Base-by-base conservation (phyloP, 805 yeast genomes). In the Hanseniaspora singularis region DNA sequence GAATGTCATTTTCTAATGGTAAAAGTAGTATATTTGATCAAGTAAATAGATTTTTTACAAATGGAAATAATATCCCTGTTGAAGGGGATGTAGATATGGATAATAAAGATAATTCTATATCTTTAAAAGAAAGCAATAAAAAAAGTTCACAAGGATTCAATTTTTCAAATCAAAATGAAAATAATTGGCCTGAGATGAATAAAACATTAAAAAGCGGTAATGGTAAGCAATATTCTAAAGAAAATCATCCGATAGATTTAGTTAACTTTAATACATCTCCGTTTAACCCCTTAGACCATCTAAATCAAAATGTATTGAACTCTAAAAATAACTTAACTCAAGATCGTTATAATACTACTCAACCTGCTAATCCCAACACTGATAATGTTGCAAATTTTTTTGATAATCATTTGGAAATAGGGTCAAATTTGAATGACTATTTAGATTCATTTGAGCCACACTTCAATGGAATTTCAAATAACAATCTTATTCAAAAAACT, bases 1-100 rank as follows among this genome's bases (percentile, higher is more conserved):
- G n/a, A 16, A 44, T 44, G 48, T 44, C 48, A 10, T 37, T 44
- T 31, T 18, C 48, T 16, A 26, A 34, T 8, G 38, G 41, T 8
- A 44, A 44, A 16, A 20, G 34, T 5, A 38, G 50, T 14, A 47
- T 47, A 5, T 47, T 47, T 32, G 50, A 47, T 16, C 50, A 47
- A 16, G 50, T 47, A 5, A 40, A 40, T 23, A 40, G 40, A 26
- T 47, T 47, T n/a, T 39, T 40, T 11, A 30, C 39, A 10, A 36
- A 41, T 15, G 40, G 40, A 4, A 34, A 39, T 26, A 31, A 22
- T 20, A 33, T 37, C 11, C 34, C 31, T 11, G 45, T 39, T 3
- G 42, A 37, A 23, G 15, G 23, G 5, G 28, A 15, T 15, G 23
- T 16, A 10, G 20, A 5, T n/a, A 14, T 22, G n/a, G 16, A 15